These are phyloP conservation scores for Forsythia viridissima DNA, from an alignment of 257 asterid species.

Conservation along the genomic window DNA sequence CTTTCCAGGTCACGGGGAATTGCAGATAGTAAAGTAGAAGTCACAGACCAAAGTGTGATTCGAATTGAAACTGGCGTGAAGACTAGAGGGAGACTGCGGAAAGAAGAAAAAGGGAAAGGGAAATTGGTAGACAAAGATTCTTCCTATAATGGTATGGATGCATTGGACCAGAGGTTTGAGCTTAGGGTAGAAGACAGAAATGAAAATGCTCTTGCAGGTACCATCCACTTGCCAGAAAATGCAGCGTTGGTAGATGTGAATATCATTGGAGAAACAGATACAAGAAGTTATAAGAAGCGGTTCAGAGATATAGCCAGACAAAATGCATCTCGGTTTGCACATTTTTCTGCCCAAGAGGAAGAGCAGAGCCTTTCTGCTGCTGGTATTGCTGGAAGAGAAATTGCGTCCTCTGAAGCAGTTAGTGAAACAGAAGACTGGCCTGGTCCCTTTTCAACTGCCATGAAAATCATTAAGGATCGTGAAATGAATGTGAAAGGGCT, in stretches of 20 bases:
- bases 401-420: conserved; percentile 32
- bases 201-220: conserved; percentile 25
- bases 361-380: conserved; percentile 29
- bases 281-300: conserved; percentile 38
- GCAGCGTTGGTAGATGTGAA: conserved; percentile 29
- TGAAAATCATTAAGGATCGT: conserved; percentile 78
- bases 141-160: conserved; percentile 20
- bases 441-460: conserved; percentile 91
- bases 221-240: conserved; percentile 25
- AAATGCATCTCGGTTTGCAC: conserved; percentile 82
- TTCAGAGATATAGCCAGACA: conserved; percentile 64
- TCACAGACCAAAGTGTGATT: conserved; percentile 7
- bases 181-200: conserved; percentile 19
- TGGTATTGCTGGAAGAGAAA: conserved; percentile 41
- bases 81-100: conserved; percentile 43
- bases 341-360: conserved; percentile 61
- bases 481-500: conserved; percentile 31
- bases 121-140: conserved; percentile 37
- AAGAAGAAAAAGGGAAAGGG: conserved; percentile 60
- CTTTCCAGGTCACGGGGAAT: conserved; percentile 11
- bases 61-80: conserved; percentile 20
- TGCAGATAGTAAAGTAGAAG: conserved; percentile 21
- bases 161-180: conserved; percentile 13
- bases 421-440: conserved; percentile 79
- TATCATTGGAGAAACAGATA: conserved; percentile 27